Percentiles rank a stretch among this genome's conserved stretches.
These are phyloP conservation scores for Calonectria multiphialidica DNA, from an alignment of 2,329 filamentous ascomycete genomes.

Conservation along the genomic window DNA sequence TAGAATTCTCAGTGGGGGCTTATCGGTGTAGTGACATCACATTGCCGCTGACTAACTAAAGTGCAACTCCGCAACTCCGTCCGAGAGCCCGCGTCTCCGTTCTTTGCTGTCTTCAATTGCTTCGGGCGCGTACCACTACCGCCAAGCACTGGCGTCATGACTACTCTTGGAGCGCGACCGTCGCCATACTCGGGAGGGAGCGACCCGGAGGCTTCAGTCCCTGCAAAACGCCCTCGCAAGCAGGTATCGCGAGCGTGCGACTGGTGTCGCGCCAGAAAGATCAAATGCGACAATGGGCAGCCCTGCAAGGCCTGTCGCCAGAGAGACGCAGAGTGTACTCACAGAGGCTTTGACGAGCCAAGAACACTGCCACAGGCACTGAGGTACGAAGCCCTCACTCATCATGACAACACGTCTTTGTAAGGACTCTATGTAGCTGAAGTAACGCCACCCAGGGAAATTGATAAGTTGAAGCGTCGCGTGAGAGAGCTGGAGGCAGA, in stretches of 20 bases:
- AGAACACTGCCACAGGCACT: slow-evolving; percentile 40
- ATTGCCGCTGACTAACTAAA: not conserved
- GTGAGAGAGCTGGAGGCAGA: slow-evolving; percentile 47
- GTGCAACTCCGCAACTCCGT: not conserved
- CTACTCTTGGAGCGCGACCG: not conserved
- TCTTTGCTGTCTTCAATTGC: not conserved
- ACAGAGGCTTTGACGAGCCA: slow-evolving; percentile 44
- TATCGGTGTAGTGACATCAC: not conserved
- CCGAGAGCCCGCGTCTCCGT: not conserved
- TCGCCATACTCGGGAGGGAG: not conserved
- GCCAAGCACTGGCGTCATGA: not conserved
- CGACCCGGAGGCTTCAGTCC: not conserved
- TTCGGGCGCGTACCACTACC: not conserved
- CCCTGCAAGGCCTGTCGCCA: slow-evolving; percentile 52
- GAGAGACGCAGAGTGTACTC: slow-evolving; percentile 47
- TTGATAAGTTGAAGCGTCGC: slow-evolving; percentile 49
- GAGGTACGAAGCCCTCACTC: not conserved
- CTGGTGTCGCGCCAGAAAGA: slow-evolving; percentile 52
- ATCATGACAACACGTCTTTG: no score
- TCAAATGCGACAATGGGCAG: slow-evolving; percentile 52
- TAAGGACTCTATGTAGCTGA: not conserved
- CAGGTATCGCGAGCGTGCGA: slow-evolving; percentile 49
- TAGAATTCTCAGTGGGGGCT: not conserved
- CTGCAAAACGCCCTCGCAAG: slow-evolving; percentile 26
- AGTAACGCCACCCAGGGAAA: slow-evolving; percentile 40